These are phyloP conservation scores for Lantana camara DNA, from an alignment of 257 asterid genomes.

Conservation along the genomic window DNA sequence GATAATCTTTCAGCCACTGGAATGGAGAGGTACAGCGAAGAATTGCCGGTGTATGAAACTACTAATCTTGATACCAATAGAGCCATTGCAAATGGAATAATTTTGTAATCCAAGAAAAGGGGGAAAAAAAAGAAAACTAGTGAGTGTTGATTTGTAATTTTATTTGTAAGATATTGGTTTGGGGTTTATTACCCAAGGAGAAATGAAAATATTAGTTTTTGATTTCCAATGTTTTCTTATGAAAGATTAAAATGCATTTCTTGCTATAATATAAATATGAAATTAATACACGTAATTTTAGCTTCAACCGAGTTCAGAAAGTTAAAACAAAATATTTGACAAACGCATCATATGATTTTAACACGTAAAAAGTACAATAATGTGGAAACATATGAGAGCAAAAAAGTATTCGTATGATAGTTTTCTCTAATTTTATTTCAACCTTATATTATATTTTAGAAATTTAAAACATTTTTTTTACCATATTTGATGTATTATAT, in stretches of 20 bases:
- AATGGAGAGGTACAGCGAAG: slow-evolving; percentile 54
- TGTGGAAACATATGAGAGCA: too few relatives aligned
- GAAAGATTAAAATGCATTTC: neutral
- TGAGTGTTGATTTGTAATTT: slow-evolving; percentile 24
- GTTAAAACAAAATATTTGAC: too few relatives aligned
- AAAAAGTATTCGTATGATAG: too few relatives aligned
- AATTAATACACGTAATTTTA: too few relatives aligned
- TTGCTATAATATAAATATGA: too few relatives aligned
- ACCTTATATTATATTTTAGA: too few relatives aligned
- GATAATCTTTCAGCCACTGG: slow-evolving; percentile 67
- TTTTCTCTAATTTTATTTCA: too few relatives aligned
- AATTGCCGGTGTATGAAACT: slow-evolving; percentile 75
- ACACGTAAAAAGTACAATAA: too few relatives aligned
- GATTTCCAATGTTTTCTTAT: neutral
- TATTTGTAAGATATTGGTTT: slow-evolving; percentile 42
- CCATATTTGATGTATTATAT: too few relatives aligned
- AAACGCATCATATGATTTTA: too few relatives aligned
- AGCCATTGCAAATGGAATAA: slow-evolving; percentile 55
- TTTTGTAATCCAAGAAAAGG: slow-evolving; percentile 36
- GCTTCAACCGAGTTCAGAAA: too few relatives aligned
- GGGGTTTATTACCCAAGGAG: slow-evolving; percentile 47
- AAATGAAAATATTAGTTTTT: slow-evolving; percentile 30
- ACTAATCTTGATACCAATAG: slow-evolving; percentile 52
- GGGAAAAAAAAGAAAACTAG: neutral
- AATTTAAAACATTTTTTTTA: too few relatives aligned